phyloP scores from a whole-genome alignment of 2,329 filamentous ascomycete genomes.

The Onygenales sp. region DNA sequence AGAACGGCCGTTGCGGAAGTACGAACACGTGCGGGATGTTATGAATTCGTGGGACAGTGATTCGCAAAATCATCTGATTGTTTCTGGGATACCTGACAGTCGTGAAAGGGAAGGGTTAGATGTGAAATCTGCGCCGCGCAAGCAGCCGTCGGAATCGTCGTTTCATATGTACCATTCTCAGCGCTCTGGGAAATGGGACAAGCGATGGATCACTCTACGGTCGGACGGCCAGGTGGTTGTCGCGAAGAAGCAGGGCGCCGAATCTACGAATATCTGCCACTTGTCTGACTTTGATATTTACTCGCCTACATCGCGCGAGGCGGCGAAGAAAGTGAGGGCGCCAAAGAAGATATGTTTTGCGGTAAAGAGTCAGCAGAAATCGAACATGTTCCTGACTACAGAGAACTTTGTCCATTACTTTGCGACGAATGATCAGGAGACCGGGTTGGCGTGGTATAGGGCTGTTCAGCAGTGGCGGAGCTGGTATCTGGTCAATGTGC shows the following conservation, averaged over 20 bases:
- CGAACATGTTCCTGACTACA: conserved; percentile 68
- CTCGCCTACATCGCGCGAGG: conserved; percentile 58
- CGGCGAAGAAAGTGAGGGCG: conserved; percentile 62
- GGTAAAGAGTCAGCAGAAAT: conserved; percentile 86
- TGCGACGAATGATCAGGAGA: conserved; percentile 60
- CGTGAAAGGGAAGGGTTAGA: conserved; percentile 51
- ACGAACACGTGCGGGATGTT: conserved; percentile 77
- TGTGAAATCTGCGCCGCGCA: conserved; percentile 51
- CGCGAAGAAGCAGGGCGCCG: conserved; percentile 62
- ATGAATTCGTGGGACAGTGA: conserved; percentile 91
- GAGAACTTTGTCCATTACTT: conserved; percentile 92
- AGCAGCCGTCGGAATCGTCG: conserved; percentile 56
- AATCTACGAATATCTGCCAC: conserved; percentile 64
- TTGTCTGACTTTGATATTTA: conserved; percentile 92
- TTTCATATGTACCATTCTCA: conserved; percentile 73
- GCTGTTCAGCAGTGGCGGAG: conserved; percentile 75
- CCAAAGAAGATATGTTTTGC: conserved; percentile 81
- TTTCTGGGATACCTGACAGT: conserved; percentile 46
- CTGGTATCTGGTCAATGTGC: conserved; percentile 76
- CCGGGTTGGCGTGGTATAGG: conserved; percentile 61
- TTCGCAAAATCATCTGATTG: conserved; percentile 63
- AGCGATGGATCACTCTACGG: conserved; percentile 67
- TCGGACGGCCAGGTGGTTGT: conserved; percentile 61
- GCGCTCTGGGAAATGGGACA: conserved; percentile 77
- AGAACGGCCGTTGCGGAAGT: conserved; percentile 71